Evolutionary conservation across 768 basidiomycete genomes (phyloP).

Genomic region (Macrolepiota albuminosa): DNA sequence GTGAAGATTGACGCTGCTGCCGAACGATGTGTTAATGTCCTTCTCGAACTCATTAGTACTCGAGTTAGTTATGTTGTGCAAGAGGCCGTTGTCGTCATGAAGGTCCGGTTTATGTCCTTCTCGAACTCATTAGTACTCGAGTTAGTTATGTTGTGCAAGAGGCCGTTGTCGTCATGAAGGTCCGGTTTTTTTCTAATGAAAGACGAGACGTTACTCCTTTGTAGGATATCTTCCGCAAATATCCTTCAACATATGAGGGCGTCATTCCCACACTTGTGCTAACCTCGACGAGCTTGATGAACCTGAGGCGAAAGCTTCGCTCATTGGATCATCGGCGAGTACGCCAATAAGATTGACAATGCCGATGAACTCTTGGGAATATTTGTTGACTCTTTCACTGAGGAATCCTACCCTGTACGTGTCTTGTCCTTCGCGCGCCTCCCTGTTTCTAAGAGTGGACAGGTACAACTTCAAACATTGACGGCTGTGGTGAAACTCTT

Average conservation of each 20-base stretch:
- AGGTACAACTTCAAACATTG: constrained; percentile 77
- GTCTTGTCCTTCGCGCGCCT: neutral
- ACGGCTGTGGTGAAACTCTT: constrained; percentile 97
- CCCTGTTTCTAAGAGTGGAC: constrained; percentile 3
- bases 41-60: constrained; percentile 89
- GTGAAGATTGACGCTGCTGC: constrained; percentile 93
- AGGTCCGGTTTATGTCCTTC: constrained; percentile 74
- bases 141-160: constrained; percentile 99
- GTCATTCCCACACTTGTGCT: constrained; percentile 93
- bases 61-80: constrained; percentile 97
- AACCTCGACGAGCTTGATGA: constrained; percentile 97
- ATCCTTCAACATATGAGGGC: constrained; percentile 94
- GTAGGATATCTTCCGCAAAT: constrained; percentile 97
- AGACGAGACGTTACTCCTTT: neutral
- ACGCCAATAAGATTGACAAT: constrained; percentile 96
- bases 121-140: constrained; percentile 89
- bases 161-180: constrained; percentile 99
- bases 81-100: constrained; percentile 98
- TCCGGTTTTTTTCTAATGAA: constrained; percentile 20
- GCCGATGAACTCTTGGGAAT: constrained; percentile 87
- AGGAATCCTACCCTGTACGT: constrained; percentile 86
- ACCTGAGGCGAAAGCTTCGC: constrained; percentile 94
- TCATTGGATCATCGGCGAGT: constrained; percentile 99
- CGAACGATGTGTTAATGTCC: constrained; percentile 90
- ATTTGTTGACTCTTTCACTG: constrained; percentile 89